Evolutionary conservation across 2,329 filamentous ascomycete species (phyloP), one percentile per base, ranked within the genome.

Genomic region (Botrytis fabae): DNA sequence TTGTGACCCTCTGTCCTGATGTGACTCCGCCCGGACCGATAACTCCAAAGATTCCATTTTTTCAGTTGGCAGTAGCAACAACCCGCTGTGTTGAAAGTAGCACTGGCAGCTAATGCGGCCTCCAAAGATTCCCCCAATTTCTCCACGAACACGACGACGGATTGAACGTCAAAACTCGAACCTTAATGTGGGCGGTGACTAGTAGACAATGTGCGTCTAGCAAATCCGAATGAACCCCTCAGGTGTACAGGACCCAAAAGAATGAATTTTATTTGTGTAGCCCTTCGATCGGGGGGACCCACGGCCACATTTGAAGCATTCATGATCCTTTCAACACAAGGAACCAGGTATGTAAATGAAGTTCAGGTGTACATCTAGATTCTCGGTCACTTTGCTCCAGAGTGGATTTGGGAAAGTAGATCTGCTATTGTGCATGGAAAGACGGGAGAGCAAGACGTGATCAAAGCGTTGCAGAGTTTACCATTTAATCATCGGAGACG

Each of bases 1-100:
- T 65, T 79, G 72, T 35, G 76, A 72, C 46, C 75, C 78, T 75
- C 78, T 75, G 40, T 74, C 18, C 14, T 46, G 38, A 38, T 66
- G 69, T 64, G 69, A 65, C 18, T 20, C 35, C 25, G 35, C 48
- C 38, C 18, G 48, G 57, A 16, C 48, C n/a, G 22, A 18, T 57
- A 32, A 44, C 65, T 32, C 51, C n/a, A 42, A 57, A 16, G 65
- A 69, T 18, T 69, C 65, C 65, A 69, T 69, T 35, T n/a, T 69
- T 42, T 28, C 38, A 42, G 38, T 69, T 18, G 38, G 4, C 48
- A 57, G 38, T 16, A 38, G 38, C 48, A 69, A 48, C 32, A 42
- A 28, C 38, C 48, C 57, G 48, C 20, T 44, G 48, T 69, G 40
- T 69, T 69, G 35, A 69, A 22, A 32, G 35, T 38, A 20, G n/a